phyloP scores from a whole-genome alignment of 768 basidiomycete genomes.

The Glaciozyma martinii region DNA sequence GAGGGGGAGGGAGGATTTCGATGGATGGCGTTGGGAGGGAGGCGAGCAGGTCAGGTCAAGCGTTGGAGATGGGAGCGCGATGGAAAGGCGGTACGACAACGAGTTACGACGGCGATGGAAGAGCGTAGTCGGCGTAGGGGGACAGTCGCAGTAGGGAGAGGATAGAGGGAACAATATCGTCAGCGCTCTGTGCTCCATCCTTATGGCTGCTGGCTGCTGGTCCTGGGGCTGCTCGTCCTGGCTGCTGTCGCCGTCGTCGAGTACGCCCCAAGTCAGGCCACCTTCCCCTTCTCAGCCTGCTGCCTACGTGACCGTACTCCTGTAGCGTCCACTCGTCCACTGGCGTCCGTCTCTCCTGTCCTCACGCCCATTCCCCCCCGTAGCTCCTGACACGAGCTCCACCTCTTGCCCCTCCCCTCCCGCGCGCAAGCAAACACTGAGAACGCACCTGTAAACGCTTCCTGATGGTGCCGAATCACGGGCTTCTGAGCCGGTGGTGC shows the following conservation, averaged over 20 bases:
- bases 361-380: neutral
- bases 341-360: neutral
- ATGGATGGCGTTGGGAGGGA: neutral
- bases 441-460: slow-evolving; percentile 20
- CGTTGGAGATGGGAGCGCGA: neutral
- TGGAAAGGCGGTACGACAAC: too few relatives aligned
- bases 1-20: neutral
- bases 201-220: too few relatives aligned
- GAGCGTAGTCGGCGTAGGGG: too few relatives aligned
- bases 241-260: neutral
- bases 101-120: too few relatives aligned
- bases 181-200: neutral
- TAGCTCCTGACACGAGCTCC: neutral
- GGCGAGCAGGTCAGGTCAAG: neutral
- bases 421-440: neutral
- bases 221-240: too few relatives aligned
- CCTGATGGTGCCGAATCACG: slow-evolving; percentile 23
- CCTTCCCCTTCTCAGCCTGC: neutral
- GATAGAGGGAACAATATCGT: too few relatives aligned
- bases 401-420: neutral
- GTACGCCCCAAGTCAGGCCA: neutral
- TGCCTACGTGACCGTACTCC: neutral
- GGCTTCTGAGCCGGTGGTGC: neutral
- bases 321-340: neutral
- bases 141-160: too few relatives aligned